These are phyloP conservation scores for Trametes elegans DNA, from an alignment of 768 basidiomycete species.

Conservation along the genomic window DNA sequence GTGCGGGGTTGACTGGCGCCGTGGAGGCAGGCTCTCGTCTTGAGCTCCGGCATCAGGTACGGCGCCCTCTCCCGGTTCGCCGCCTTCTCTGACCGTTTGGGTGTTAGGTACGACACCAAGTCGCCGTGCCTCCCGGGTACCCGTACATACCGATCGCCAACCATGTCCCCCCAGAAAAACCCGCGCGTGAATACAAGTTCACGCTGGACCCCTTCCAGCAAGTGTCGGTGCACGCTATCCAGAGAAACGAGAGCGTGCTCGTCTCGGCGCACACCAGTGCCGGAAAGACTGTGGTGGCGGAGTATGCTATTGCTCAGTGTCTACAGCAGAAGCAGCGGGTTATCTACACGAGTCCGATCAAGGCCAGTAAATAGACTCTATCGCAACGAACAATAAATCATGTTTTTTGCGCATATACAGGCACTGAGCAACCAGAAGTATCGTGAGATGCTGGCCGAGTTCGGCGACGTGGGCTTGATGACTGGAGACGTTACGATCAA, in stretches of 20 bases:
- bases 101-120: constrained; percentile 86
- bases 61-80: constrained; percentile 13
- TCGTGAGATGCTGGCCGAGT: constrained; percentile 94
- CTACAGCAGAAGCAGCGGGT: constrained; percentile 92
- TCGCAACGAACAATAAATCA: constrained; percentile 1
- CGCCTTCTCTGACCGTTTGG: neutral
- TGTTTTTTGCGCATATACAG: constrained; percentile 42
- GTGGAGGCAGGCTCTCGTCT: constrained; percentile 63
- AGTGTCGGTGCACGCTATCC: constrained; percentile 92
- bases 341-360: constrained; percentile 99
- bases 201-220: constrained; percentile 96
- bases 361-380: constrained; percentile 56
- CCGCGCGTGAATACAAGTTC: constrained; percentile 93
- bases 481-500: constrained; percentile 99
- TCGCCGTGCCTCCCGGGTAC: constrained; percentile 91
- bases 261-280: constrained; percentile 99
- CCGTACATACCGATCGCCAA: constrained; percentile 87
- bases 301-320: constrained; percentile 98
- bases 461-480: constrained; percentile 98
- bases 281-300: constrained; percentile 98
- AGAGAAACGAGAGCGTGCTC: constrained; percentile 94
- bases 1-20: constrained; percentile 80
- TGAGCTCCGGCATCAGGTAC: constrained; percentile 79
- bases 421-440: constrained; percentile 99
- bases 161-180: constrained; percentile 89